These are phyloP conservation scores for Olyra latifolia DNA, from an alignment of 176 grass and related monocot genomes.

Conservation along the genomic window DNA sequence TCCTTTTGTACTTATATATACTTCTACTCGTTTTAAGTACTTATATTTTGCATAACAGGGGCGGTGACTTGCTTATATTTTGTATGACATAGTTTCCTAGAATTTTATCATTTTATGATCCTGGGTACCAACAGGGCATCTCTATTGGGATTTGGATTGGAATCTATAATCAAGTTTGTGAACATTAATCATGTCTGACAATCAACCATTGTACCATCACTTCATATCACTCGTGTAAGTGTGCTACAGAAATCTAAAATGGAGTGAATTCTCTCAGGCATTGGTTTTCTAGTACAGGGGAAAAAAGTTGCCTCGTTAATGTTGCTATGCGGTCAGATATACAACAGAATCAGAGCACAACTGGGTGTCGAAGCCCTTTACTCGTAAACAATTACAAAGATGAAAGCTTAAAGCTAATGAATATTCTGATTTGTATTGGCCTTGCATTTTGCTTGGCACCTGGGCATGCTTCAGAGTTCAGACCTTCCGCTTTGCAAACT, in stretches of 20 bases:
- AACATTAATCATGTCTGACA: background rate
- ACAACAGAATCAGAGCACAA: background rate
- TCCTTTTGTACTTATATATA: background rate
- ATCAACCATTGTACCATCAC: background rate
- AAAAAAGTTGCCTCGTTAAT: background rate
- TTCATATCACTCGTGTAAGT: background rate
- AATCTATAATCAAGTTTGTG: background rate
- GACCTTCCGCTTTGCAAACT: slow-evolving; percentile 54
- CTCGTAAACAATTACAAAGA: background rate
- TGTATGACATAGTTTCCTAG: background rate
- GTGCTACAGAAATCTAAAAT: background rate
- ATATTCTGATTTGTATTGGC: background rate
- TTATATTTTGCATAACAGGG: background rate
- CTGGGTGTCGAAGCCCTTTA: background rate
- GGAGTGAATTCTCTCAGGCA: background rate
- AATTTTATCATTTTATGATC: background rate
- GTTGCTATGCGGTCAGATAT: background rate
- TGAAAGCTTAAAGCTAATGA: background rate
- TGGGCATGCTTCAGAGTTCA: slow-evolving; percentile 22
- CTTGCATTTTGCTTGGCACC: background rate
- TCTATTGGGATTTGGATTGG: background rate
- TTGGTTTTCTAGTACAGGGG: background rate
- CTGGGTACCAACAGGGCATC: background rate
- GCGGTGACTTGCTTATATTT: background rate
- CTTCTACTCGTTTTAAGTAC: background rate